Evolutionary conservation across 495 filamentous ascomycete species (phyloP), one percentile per base, ranked within the genome.

Genomic region (Lophiotrema nucula): DNA sequence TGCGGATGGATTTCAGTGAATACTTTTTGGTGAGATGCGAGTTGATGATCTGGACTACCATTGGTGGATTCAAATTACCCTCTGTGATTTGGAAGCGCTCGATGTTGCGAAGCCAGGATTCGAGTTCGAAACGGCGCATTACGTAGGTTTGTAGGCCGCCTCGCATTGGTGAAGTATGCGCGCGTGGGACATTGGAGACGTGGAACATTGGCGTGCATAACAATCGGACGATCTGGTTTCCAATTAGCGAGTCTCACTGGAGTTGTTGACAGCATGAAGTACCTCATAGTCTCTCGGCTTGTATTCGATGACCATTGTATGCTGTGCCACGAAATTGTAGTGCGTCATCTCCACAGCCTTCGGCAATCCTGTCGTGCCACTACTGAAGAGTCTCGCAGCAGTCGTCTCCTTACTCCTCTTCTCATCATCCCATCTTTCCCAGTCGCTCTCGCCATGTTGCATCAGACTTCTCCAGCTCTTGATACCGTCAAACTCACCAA

Each of bases 181-280:
- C 35, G 21, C 31, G 15, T 0, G 57, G 57, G 28, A 48, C 26
- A 10, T 48, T 50, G 5, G 79, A 79, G 21, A 78, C 79, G 69
- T 87, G 85, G 63, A 86, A 87, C 53, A 85, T 71, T 0, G 84
- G 84, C 0, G 82, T 67, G 1, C 78, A 76, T 25, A 86, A 64
- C 25, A 81, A 55, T 2, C 77, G 74, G 11, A 62, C 69, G 21
- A 61, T 27, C 1, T 24, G 31, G 21, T 42, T 77, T 71, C 31
- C n/a, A n/a, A n/a, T n/a, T n/a, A n/a, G n/a, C n/a, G n/a, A n/a
- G n/a, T n/a, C n/a, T n/a, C n/a, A n/a, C n/a, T n/a, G n/a, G n/a
- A n/a, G n/a, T n/a, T n/a, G n/a, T n/a, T n/a, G n/a, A n/a, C n/a
- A n/a, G n/a, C n/a, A n/a, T n/a, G n/a, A n/a, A 8, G 31, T 35